A percentile compares a stretch with the other conserved stretches of the same genome.
phyloP scores from a whole-genome alignment of 306 rosid genomes.

The Herpetospermum pedunculosum region DNA sequence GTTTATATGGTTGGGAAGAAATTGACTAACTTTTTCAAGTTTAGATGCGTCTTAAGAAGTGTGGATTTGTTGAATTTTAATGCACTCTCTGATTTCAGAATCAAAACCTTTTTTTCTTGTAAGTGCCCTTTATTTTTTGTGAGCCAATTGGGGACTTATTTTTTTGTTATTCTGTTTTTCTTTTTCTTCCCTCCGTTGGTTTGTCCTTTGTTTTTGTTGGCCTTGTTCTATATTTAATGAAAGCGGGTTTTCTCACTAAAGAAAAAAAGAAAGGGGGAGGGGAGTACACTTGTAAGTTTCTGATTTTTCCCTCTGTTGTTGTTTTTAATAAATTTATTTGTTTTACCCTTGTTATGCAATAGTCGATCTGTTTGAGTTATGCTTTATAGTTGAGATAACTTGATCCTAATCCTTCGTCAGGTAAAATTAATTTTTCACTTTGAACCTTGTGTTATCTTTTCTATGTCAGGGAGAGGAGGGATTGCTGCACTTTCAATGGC shows the following conservation, averaged over 20 bases:
- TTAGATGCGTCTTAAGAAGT: neutral
- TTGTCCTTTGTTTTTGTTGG: neutral
- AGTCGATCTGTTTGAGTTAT: neutral
- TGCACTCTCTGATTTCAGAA: neutral
- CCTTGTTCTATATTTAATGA: neutral
- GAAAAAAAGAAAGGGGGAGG: neutral
- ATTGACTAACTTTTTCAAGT: neutral
- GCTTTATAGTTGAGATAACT: neutral
- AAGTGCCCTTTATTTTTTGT: neutral
- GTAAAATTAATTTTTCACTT: neutral
- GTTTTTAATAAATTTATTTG: neutral
- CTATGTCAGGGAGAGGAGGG: conserved; percentile 80
- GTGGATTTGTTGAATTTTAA: neutral
- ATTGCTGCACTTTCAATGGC: conserved; percentile 84
- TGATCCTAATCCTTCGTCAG: neutral
- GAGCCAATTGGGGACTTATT: neutral
- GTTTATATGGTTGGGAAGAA: neutral
- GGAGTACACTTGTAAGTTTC: neutral
- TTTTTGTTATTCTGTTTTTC: neutral
- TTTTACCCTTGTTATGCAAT: neutral
- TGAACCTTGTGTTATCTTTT: conserved; percentile 4
- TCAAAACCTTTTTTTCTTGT: no score
- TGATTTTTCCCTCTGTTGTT: neutral
- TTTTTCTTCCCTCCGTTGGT: neutral
- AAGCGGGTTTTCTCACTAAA: neutral